Evolutionary conservation across 2,329 filamentous ascomycete species (phyloP).

Genomic region (Trichoderma sp.): DNA sequence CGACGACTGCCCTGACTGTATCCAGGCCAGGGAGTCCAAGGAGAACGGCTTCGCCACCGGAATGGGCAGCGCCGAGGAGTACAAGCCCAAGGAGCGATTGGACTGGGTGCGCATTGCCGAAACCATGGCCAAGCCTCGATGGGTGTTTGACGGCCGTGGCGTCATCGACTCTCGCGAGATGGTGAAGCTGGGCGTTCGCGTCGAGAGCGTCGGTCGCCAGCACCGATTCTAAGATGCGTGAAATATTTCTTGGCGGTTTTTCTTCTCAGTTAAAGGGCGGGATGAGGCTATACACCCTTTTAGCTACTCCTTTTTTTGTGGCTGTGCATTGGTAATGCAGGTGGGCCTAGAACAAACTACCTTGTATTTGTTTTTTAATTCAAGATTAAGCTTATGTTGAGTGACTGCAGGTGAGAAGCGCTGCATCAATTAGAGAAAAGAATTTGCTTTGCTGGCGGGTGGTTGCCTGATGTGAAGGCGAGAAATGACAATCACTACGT

Average conservation of each 20-base stretch:
- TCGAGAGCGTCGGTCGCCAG: slow-evolving; percentile 56
- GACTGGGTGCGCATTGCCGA: slow-evolving; percentile 55
- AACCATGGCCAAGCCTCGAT: slow-evolving; percentile 55
- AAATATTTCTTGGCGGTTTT: neutral
- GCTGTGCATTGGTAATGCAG: slow-evolving; percentile 24
- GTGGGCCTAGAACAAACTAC: slow-evolving; percentile 17
- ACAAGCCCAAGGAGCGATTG: slow-evolving; percentile 50
- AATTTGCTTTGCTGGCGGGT: slow-evolving; percentile 13
- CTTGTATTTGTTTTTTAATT: slow-evolving; percentile 36
- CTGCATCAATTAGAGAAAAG: slow-evolving; percentile 23
- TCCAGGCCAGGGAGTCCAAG: slow-evolving; percentile 43
- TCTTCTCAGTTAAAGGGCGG: slow-evolving; percentile 1
- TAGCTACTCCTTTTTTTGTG: slow-evolving; percentile 19
- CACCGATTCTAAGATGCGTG: slow-evolving; percentile 41
- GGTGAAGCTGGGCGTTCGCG: slow-evolving; percentile 52
- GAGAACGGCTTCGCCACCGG: slow-evolving; percentile 44
- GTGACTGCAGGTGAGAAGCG: slow-evolving; percentile 33
- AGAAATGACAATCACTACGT: neutral
- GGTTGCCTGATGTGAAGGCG: neutral
- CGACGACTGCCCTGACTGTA: slow-evolving; percentile 53
- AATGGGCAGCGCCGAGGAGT: slow-evolving; percentile 47
- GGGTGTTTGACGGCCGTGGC: slow-evolving; percentile 60
- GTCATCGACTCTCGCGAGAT: slow-evolving; percentile 53
- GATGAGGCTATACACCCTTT: slow-evolving; percentile 25
- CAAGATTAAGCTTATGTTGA: slow-evolving; percentile 33